phyloP scores from a whole-genome alignment of 2,329 filamentous ascomycete genomes.

The Cercospora citrullina region DNA sequence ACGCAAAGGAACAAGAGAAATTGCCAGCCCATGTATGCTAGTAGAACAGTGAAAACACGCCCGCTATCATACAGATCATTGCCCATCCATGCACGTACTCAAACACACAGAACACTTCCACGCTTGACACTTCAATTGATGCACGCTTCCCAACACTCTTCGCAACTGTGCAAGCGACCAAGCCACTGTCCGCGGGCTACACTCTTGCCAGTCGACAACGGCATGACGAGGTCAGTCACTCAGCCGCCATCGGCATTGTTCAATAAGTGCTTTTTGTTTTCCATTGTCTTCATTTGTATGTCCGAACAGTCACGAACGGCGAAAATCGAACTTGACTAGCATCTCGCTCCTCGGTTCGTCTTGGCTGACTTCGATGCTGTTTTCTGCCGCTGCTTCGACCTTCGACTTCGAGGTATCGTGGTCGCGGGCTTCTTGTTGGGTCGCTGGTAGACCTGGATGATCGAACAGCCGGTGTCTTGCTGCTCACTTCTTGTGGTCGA shows the following conservation, averaged over 20 bases:
- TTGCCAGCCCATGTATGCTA: not conserved
- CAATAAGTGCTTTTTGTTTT: not conserved
- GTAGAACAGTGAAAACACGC: not conserved
- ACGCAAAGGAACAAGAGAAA: not conserved
- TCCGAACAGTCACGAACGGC: constrained; percentile 9
- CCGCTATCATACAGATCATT: not conserved
- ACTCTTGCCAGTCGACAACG: too few species aligned
- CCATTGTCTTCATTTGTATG: not conserved
- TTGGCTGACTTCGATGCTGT: not conserved
- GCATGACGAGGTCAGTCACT: too few species aligned
- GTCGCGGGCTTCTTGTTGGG: not conserved
- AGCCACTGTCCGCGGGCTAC: too few species aligned
- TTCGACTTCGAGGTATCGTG: not conserved
- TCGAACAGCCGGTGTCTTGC: not conserved
- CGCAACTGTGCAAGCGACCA: too few species aligned
- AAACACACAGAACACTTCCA: not conserved
- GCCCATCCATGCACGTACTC: not conserved
- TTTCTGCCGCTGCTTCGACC: not conserved
- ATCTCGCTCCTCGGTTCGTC: not conserved
- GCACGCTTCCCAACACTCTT: too few species aligned
- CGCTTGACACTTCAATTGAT: not conserved
- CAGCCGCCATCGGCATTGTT: too few species aligned
- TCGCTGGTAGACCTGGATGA: not conserved
- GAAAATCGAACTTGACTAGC: constrained; percentile 8
- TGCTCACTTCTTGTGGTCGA: not conserved